phyloP scores from a whole-genome alignment of 2,329 filamentous ascomycete genomes.

The Exserohilum rostratum region DNA sequence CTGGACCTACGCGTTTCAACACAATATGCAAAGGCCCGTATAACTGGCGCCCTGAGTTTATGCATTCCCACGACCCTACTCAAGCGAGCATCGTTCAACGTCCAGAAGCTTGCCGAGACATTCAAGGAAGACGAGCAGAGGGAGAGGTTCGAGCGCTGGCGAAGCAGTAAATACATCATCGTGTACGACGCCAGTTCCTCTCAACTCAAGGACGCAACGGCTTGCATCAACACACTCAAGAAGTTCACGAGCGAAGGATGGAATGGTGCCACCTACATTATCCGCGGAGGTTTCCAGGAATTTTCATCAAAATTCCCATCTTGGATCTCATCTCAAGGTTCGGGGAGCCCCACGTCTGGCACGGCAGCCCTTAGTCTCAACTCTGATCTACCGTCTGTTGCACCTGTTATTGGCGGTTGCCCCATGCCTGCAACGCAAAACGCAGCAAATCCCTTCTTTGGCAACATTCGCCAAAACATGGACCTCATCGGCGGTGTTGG shows the following conservation, averaged over 20 bases:
- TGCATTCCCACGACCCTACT: slow-evolving; percentile 94
- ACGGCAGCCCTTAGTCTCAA: slow-evolving; percentile 32
- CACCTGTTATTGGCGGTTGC: slow-evolving; percentile 88
- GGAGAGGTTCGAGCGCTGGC: slow-evolving; percentile 78
- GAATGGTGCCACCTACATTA: slow-evolving; percentile 72
- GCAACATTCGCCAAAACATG: slow-evolving; percentile 95
- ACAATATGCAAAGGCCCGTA: slow-evolving; percentile 76
- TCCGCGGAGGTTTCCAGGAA: slow-evolving; percentile 80
- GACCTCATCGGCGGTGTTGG: slow-evolving; percentile 93
- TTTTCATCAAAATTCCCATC: slow-evolving; percentile 72
- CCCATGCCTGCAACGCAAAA: slow-evolving; percentile 73
- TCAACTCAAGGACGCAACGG: slow-evolving; percentile 78
- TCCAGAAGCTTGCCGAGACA: slow-evolving; percentile 84
- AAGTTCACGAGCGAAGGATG: slow-evolving; percentile 91
- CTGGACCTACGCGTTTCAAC: slow-evolving; percentile 87
- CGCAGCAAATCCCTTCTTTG: slow-evolving; percentile 86
- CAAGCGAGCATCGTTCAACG: slow-evolving; percentile 87
- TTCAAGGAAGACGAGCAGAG: slow-evolving; percentile 76
- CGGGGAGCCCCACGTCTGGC: slow-evolving; percentile 30
- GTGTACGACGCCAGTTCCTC: slow-evolving; percentile 84
- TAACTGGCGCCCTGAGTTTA: slow-evolving; percentile 82
- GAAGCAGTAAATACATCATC: slow-evolving; percentile 73
- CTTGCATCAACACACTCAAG: slow-evolving; percentile 85
- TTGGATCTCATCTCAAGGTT: slow-evolving; percentile 57
- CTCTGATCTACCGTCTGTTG: slow-evolving; percentile 57